Evolutionary conservation across 176 grass and related monocot genomes (phyloP).

Genomic region (Pontederia crassipes): DNA sequence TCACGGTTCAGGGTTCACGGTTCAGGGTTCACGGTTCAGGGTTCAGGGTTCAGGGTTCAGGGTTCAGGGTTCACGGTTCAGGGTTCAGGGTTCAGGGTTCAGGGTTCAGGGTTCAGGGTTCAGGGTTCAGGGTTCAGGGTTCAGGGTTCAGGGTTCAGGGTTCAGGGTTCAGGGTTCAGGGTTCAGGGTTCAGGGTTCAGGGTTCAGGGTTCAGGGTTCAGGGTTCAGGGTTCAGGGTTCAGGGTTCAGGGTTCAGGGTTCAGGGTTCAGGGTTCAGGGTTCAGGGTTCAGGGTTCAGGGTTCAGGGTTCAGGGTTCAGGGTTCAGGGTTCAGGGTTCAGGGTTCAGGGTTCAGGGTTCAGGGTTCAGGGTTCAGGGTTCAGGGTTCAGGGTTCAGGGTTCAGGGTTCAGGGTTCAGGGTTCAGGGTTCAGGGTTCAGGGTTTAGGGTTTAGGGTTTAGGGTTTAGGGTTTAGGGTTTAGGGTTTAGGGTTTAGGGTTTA

Average conservation of each 20-base stretch:
- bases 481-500: slow-evolving; percentile 7
- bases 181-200: not conserved
- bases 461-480: slow-evolving; percentile 7
- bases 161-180: not conserved
- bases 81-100: not conserved
- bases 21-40: not conserved
- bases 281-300: not conserved
- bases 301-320: not conserved
- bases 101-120: not conserved
- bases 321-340: not conserved
- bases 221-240: not conserved
- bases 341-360: not conserved
- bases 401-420: slow-evolving; percentile 2
- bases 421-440: slow-evolving; percentile 3
- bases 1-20: not conserved
- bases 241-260: not conserved
- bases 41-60: not conserved
- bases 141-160: not conserved
- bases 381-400: slow-evolving; percentile 2
- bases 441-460: slow-evolving; percentile 6
- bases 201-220: not conserved
- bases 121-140: not conserved
- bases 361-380: not conserved
- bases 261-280: not conserved
- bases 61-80: not conserved